Base-by-base conservation (phyloP, 192 early-diverging fungal genomes). In the Phlyctochytrium bullatum region DNA sequence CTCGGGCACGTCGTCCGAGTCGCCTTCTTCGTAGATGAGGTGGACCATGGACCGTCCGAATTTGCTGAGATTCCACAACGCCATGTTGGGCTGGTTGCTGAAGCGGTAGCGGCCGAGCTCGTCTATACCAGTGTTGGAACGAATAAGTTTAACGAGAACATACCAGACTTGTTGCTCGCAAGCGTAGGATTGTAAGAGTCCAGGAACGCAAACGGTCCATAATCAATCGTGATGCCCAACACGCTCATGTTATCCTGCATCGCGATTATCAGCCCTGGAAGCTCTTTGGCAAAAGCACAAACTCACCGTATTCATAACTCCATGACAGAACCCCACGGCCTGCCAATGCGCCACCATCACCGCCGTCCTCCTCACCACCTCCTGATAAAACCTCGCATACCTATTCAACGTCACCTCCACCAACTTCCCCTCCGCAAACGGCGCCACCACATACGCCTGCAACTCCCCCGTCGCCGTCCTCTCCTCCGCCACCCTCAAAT, bases 61-160 rank as follows among this genome's bases (percentile, higher is more conserved):
- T 24, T 83, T 79, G 20, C 81, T 66, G 23, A 94, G 68, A 66
- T 97, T 97, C 88, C 89, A 95, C 47, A 92, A 76, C 2, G 86
- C 90, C 3, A 93, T 83, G 1, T 83, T 80, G 1, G 93, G 92
- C 68, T 97, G 94, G 34, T 90, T 79, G 57, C 77, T 64, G 52
- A 94, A 95, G 2, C 82, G 70, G 67, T 91, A 93, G 29, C 92
- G 88, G 10, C 94, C 93, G 0, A 64, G 61, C 1, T 80, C 36
- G 50, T 97, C 94, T 4, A 68, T 92, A 78, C 1, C 71, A 81
- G 61, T 95, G 91, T 64, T 93, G 60, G 61, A 95, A 92, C 47
- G 87, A 87, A 67, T 79, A 93, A 10, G 93, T 92, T 0, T 92
- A 92, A 65, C 89, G 92, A 65, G 93, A 92, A 58, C 93, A 82